Conservation (phyloP, 371 early-diverging fungal species). For the Haplosporangium sp. region DNA sequence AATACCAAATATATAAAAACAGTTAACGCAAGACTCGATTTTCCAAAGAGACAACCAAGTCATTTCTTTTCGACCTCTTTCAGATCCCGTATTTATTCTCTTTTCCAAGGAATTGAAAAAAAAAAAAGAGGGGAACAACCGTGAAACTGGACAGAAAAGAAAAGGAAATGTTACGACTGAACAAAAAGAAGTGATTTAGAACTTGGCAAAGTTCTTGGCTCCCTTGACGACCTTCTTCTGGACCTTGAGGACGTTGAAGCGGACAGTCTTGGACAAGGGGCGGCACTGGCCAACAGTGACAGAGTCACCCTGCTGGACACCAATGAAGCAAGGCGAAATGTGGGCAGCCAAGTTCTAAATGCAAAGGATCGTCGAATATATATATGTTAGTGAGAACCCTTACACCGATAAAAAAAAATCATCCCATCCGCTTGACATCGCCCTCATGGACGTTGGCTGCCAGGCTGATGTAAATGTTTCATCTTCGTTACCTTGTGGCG, state of each 20-base stretch:
- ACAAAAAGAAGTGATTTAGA: conserved; percentile 63
- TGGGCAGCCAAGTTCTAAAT: conserved; percentile 96
- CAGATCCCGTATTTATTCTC: conserved; percentile 11
- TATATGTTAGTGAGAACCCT: too few relatives aligned
- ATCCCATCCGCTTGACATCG: too few relatives aligned
- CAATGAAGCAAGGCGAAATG: conserved; percentile 98
- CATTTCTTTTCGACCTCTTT: background rate
- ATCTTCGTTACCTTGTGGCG: conserved; percentile 84
- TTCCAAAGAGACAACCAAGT: background rate
- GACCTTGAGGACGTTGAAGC: conserved; percentile 99
- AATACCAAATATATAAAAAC: too few relatives aligned
- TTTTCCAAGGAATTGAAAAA: background rate
- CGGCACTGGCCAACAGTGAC: conserved; percentile 58
- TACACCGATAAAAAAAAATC: too few relatives aligned
- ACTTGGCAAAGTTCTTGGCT: conserved; percentile 96
- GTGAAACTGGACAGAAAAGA: background rate
- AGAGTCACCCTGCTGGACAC: conserved; percentile 75
- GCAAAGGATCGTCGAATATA: background rate
- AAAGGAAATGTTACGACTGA: conserved; percentile 24
- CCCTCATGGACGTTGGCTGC: too few relatives aligned
- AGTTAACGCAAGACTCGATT: too few relatives aligned
- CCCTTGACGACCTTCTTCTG: conserved; percentile 87
- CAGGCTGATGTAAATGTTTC: background rate
- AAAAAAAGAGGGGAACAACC: background rate
- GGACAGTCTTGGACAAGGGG: conserved; percentile 96